Base-by-base conservation (phyloP, 2,329 filamentous ascomycete species). In the Clonostachys rhizophaga region DNA sequence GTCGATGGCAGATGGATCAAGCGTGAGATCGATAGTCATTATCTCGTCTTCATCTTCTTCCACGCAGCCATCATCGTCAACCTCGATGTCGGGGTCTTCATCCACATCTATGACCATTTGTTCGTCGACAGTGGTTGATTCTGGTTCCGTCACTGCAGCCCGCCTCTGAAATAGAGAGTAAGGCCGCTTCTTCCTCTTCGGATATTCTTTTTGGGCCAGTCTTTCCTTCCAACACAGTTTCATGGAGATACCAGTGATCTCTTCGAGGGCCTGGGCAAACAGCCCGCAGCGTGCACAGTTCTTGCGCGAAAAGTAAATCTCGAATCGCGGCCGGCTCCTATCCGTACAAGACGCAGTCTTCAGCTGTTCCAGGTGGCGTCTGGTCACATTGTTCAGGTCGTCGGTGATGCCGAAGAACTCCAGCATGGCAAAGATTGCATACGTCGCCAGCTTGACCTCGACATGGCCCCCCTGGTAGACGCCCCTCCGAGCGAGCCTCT, bases 381-480 rank as follows among this genome's bases (percentile, higher is more conserved):
- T 33, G 1, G 51, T 54, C 7, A 66, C 41, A 2, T 48, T 52
- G 24, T 58, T 41, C 13, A 55, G 45, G 42, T 58, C 49, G 17
- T 46, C 48, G 2, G 58, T 50, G 41, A 65, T 57, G 13, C 41
- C 45, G 40, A 63, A 64, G 3, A 46, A 47, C 2, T 47, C 44
- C 1, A 70, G 53, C 0, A 69, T 49, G 0, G 58, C 45, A 8
- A 58, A 59, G 0, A 69, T 43, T 0, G 61, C 62, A 17, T 67
- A 61, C 0, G 62, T 56, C 0, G 68, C 64, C 0, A 72, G 59
- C 47, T 72, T 72, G 14, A 66, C 65, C 48, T 72, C 69, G 1
- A 67, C 63, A 18, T 72, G 69, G 0, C 63, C 58, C 0, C 62
- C 64, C 1, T 57, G 54, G 40, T 64, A 65, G 12, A 61, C 50